These are phyloP conservation scores for Monotropa hypopitys DNA, from an alignment of 179 eudicot genomes.

Conservation along the genomic window DNA sequence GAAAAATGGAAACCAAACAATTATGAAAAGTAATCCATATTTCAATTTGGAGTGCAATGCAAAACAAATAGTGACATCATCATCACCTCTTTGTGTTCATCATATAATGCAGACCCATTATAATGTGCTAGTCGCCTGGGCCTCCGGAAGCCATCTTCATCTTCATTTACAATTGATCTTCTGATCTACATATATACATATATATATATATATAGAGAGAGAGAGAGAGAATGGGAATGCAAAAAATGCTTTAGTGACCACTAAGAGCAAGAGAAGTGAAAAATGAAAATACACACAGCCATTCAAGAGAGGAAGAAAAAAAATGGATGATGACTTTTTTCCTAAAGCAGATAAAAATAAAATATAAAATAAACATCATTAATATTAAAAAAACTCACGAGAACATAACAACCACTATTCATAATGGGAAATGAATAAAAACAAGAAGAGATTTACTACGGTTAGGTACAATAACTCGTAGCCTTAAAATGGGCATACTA, in stretches of 20 bases:
- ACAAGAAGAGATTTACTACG: neutral
- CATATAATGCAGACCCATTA: constrained; percentile 31
- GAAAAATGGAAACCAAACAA: neutral
- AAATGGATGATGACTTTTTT: neutral
- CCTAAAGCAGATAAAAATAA: neutral
- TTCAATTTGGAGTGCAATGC: neutral
- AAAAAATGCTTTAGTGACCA: neutral
- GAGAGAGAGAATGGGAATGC: neutral
- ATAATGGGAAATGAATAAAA: neutral
- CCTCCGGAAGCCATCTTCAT: constrained; percentile 66
- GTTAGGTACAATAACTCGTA: neutral
- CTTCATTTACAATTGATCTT: constrained; percentile 65
- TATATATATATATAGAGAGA: constrained; percentile 7
- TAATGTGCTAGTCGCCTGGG: constrained; percentile 61
- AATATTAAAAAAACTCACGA: neutral
- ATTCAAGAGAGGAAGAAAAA: neutral
- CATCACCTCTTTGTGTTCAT: constrained; percentile 46
- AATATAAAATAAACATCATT: neutral
- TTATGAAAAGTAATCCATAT: constrained; percentile 4
- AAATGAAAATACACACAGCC: neutral
- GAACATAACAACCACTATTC: neutral
- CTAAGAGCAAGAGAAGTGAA: neutral
- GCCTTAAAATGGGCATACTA: neutral
- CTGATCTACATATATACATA: constrained; percentile 37
- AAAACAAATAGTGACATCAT: constrained; percentile 1